phyloP scores from a whole-genome alignment of 1,284 basidiomycete species.

The Apiotrichum brassicae region DNA sequence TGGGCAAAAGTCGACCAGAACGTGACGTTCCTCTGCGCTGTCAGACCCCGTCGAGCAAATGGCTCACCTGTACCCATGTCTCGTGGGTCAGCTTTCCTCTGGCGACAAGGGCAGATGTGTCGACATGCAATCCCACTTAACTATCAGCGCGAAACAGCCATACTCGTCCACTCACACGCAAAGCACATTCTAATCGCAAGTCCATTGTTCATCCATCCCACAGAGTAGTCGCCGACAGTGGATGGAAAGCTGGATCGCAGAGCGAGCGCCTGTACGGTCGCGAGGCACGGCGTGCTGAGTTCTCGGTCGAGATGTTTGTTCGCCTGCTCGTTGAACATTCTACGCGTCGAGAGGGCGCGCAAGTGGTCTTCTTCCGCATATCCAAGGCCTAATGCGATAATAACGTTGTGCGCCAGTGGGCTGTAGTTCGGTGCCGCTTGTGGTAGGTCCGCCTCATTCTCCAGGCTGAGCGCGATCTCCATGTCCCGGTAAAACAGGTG shows the following conservation, averaged over 20 bases:
- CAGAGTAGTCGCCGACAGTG: constrained; percentile 35
- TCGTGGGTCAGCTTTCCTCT: constrained; percentile 19
- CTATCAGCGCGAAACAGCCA: not conserved
- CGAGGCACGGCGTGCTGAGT: constrained; percentile 55
- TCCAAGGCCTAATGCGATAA: constrained; percentile 56
- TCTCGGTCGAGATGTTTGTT: constrained; percentile 56
- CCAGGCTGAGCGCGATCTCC: constrained; percentile 7
- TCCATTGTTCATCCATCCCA: constrained; percentile 27
- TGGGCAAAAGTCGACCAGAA: constrained; percentile 31
- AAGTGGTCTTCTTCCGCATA: constrained; percentile 56
- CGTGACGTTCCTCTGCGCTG: constrained; percentile 20
- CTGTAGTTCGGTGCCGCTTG: constrained; percentile 56
- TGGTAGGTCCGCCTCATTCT: constrained; percentile 39
- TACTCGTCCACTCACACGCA: constrained; percentile 19
- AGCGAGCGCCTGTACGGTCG: constrained; percentile 56
- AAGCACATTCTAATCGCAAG: constrained; percentile 20
- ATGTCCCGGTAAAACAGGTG: constrained; percentile 22
- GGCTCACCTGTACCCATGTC: not conserved
- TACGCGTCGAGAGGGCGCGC: constrained; percentile 50
- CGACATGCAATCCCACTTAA: constrained; percentile 27
- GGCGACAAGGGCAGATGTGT: constrained; percentile 16
- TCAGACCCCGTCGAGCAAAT: too few species aligned
- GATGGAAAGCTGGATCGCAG: constrained; percentile 58
- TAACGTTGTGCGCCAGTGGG: constrained; percentile 63
- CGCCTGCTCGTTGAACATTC: constrained; percentile 54